Conservation (phyloP, 75 land plant genomes). For the Cryptomeria japonica region DNA sequence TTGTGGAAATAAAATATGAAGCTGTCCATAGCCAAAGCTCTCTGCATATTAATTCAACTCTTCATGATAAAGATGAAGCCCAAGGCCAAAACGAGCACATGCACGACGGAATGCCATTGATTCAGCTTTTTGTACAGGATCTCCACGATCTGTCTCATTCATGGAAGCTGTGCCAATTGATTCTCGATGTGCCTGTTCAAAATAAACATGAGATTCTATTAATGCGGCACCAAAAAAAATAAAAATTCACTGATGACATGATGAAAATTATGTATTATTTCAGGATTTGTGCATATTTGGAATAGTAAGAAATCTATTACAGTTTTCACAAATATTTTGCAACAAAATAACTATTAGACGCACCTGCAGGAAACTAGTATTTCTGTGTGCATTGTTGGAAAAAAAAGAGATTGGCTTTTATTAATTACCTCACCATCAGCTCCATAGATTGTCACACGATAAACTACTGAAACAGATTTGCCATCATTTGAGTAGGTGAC, state of each 20-base stretch:
- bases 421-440: conserved; percentile 86
- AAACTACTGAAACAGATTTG: conserved; percentile 83
- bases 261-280: background rate
- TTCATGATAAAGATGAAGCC: conserved; percentile 92
- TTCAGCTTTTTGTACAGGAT: conserved; percentile 94
- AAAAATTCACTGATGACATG: background rate
- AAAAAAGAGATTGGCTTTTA: background rate
- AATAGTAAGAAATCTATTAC: background rate
- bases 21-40: background rate
- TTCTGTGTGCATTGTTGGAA: background rate
- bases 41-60: conserved; percentile 14
- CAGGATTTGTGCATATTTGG: background rate
- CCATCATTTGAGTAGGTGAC: conserved; percentile 80
- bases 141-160: conserved; percentile 61
- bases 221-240: background rate
- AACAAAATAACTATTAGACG: background rate
- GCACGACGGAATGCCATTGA: conserved; percentile 97
- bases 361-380: background rate
- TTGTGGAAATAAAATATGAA: background rate
- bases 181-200: conserved; percentile 60
- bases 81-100: conserved; percentile 94
- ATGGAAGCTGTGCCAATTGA: conserved; percentile 77
- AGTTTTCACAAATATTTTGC: background rate
- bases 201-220: background rate
- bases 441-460: conserved; percentile 91